Evolutionary conservation across 2,329 filamentous ascomycete species (phyloP), one percentile per base, ranked within the genome.

Genomic region (Aspergillus floridensis): DNA sequence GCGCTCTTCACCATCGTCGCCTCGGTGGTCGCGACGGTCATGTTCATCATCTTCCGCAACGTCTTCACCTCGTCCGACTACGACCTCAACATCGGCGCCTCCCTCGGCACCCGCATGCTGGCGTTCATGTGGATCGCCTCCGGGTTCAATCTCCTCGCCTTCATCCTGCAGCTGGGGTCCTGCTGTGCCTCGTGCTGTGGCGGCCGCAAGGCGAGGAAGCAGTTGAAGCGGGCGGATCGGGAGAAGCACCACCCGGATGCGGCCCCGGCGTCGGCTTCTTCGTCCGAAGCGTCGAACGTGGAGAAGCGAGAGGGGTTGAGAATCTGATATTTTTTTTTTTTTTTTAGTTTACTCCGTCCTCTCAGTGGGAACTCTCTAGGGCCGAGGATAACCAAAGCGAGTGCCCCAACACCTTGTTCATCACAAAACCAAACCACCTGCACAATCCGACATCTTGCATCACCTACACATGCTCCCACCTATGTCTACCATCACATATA

Each of bases 101-200:
- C 82, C 3, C 79, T 96, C 35, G 92, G 92, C 5, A 76, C 74
- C 38, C 82, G 86, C 65, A 93, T 96, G 89, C 85, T 96, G 68
- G 89, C 79, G 0, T 96, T 96, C 71, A 93, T 96, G 88, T 98
- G 93, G 93, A 84, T 92, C 29, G 90, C 88, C 0, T 83, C 87
- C 0, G 85, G 81, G 0, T 85, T 88, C 61, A 84, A 85, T 1
- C 76, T 91, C 5, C 69, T 93, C 21, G 88, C 88, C 0, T 93
- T 90, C 68, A 72, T 89, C 32, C 79, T 96, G 21, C 91, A 96
- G 73, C 79, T 89, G 29, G 86, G 88, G 32, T 82, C 93, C 74
- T 90, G 88, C 67, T 96, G 92, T 75, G 96, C 90, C 14, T 72
- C 77, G 22, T 79, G 77, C 59, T 78, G 76, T 53, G 75, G 77